Evolutionary conservation across 805 yeast genomes (phyloP), one percentile per base, ranked within the genome.

Genomic region (Jamesozyma rosinii): DNA sequence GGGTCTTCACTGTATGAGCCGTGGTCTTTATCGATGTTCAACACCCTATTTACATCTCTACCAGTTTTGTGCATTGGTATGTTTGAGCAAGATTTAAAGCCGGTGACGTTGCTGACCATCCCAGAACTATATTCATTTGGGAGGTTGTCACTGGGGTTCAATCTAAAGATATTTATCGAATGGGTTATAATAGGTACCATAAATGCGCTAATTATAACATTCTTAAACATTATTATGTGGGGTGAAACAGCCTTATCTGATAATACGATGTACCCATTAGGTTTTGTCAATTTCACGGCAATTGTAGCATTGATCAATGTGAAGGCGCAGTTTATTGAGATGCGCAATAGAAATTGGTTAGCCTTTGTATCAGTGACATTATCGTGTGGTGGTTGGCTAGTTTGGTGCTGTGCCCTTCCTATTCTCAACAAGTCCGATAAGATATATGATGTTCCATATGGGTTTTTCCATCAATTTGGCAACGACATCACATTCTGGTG

Each of bases 1-100:
- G 98, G 98, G 1, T 80, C 95, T 0, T 87, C 97, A 0, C 63
- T 90, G 51, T 92, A 86, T 63, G 98, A 94, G 58, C 81, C 90
- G 34, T 89, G 97, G 95, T 89, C 97, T 1, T 71, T 92, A 46
- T 85, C 97, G 0, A 89, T 94, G 97, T 92, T 84, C 69, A 94
- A 92, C 61, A 94, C 98, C 0, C 71, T 92, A 48, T 94, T 92
- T 67, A 90, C 98, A 0, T 86, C 96, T 0, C 68, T 92, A 40
- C 89, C 96, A 0, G 97, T 92, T 2, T 63, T 92, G 32, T 83
- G 94, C 55, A 70, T 92, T 42, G 99, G 99, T n/a, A 85, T 89
- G 78, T 83, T 92, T 63, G 95, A 90, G 54, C 83, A 83, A 57
- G 99, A 92, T 56, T 70, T 92, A 58, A 72, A 79, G 39, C 95